Conservation (phyloP, 148 eudicot genomes). For the Chenopodium formosanum region DNA sequence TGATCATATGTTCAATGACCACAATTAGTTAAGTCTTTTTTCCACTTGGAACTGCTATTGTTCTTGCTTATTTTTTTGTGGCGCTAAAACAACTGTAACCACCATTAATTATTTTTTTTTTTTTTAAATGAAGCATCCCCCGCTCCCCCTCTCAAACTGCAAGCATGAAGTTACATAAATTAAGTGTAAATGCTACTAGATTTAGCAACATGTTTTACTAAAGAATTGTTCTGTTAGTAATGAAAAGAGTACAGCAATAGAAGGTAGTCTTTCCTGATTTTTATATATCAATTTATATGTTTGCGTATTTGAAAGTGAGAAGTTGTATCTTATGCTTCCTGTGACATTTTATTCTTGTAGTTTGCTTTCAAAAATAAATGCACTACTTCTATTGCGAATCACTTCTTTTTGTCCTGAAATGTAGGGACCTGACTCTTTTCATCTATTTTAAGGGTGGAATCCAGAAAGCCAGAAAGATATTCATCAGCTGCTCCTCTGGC, state of each 20-base stretch:
- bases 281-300: background rate
- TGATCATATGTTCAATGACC: too few relatives aligned
- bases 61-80: background rate
- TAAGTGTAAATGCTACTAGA: background rate
- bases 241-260: background rate
- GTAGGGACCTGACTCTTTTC: constrained; percentile 66
- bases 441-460: constrained; percentile 91
- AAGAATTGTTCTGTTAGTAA: background rate
- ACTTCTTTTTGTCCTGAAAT: constrained; percentile 42
- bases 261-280: background rate
- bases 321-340: background rate
- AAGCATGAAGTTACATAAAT: background rate
- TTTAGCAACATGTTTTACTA: background rate
- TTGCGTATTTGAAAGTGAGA: background rate
- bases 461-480: constrained; percentile 98
- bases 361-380: constrained; percentile 9
- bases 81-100: background rate
- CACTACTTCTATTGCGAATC: constrained; percentile 33
- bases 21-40: background rate
- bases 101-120: too few relatives aligned
- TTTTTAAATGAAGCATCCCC: background rate
- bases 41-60: background rate
- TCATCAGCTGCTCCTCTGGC: constrained; percentile 98
- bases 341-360: constrained; percentile 7
- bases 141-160: background rate